These are phyloP conservation scores for Ascobolus immersus DNA, from an alignment of 495 filamentous ascomycete species.

Conservation along the genomic window DNA sequence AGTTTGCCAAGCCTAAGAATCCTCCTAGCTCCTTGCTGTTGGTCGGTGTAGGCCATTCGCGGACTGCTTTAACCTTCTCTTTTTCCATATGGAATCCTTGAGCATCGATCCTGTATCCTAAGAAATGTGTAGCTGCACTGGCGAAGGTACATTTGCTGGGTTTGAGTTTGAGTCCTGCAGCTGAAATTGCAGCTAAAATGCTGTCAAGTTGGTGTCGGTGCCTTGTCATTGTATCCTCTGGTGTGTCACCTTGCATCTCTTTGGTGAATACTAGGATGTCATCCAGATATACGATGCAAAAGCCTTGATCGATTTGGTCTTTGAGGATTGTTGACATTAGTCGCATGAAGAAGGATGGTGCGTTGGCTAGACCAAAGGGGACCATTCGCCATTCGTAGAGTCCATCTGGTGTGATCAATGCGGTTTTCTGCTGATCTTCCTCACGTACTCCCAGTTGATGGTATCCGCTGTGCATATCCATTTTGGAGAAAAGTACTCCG, in stretches of 20 bases:
- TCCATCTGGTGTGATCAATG: constrained; percentile 8
- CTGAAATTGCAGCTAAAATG: no score
- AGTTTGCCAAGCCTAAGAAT: constrained; percentile 19
- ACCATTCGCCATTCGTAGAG: constrained; percentile 2
- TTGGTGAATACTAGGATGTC: constrained; percentile 2
- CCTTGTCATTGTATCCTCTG: neutral
- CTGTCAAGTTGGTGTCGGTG: no score
- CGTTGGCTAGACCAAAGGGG: constrained; percentile 10
- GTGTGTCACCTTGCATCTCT: no score
- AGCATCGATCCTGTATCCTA: constrained; percentile 11
- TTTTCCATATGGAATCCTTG: constrained; percentile 14
- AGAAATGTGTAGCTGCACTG: no score
- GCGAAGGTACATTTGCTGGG: no score
- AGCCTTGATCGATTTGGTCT: no score
- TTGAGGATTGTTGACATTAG: constrained; percentile 16
- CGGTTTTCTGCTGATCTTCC: constrained; percentile 15
- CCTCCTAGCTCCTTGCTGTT: constrained; percentile 10
- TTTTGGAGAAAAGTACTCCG: constrained; percentile 8
- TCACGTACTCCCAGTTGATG: constrained; percentile 11
- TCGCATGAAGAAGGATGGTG: constrained; percentile 10
- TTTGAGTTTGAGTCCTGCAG: no score
- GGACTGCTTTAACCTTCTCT: constrained; percentile 14
- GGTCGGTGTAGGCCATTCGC: constrained; percentile 9
- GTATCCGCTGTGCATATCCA: constrained; percentile 1
- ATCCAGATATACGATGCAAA: neutral